phyloP scores from a whole-genome alignment of 148 eudicot species.

The Cornus kousa region DNA sequence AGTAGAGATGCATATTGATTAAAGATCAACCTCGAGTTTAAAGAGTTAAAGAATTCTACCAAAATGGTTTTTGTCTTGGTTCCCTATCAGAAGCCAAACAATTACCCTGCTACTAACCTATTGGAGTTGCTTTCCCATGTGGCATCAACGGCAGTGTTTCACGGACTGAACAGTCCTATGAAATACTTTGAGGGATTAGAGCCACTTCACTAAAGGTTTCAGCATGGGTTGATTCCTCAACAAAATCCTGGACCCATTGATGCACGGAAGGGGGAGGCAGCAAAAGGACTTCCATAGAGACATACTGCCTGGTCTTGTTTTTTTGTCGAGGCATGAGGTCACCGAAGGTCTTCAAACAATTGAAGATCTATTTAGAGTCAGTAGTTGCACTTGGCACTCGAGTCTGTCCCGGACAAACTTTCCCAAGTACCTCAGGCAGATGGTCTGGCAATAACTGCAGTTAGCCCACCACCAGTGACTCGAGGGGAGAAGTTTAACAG shows the following conservation, averaged over 20 bases:
- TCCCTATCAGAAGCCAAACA: neutral
- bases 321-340: slow-evolving; percentile 38
- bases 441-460: slow-evolving; percentile 1
- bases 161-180: neutral
- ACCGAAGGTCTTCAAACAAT: slow-evolving; percentile 38
- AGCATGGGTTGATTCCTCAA: slow-evolving; percentile 5
- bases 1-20: neutral
- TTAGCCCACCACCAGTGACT: slow-evolving; percentile 2
- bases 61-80: neutral
- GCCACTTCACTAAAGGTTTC: neutral
- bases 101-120: neutral
- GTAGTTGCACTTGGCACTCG: slow-evolving; percentile 24
- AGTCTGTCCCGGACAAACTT: slow-evolving; percentile 19
- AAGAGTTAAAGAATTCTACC: neutral
- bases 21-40: neutral
- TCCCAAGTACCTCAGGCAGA: slow-evolving; percentile 22
- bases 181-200: slow-evolving; percentile 2
- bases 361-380: slow-evolving; percentile 32
- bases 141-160: neutral
- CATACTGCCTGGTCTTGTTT: slow-evolving; percentile 37
- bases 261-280: slow-evolving; percentile 30
- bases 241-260: slow-evolving; percentile 7
- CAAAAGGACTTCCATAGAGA: slow-evolving; percentile 46
- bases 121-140: slow-evolving; percentile 6
- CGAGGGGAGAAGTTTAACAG: slow-evolving; percentile 24